Evolutionary conservation across 2,329 filamentous ascomycete species (phyloP), one percentile per base, ranked within the genome.

Genomic region (Aspergillus sp.): DNA sequence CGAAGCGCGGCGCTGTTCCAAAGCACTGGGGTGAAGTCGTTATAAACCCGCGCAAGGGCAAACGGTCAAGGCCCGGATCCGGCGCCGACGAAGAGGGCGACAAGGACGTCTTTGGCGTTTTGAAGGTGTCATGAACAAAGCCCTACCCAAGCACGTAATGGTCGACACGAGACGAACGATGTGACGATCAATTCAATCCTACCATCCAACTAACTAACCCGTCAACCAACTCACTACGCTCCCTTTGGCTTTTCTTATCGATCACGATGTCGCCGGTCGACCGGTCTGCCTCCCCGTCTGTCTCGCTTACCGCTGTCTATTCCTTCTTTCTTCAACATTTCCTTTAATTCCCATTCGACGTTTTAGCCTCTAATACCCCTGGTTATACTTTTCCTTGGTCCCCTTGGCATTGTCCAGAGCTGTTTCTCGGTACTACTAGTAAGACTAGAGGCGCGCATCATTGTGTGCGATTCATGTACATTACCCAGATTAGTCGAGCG

Each of bases 11-110:
- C 23, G 67, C 72, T 1, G 72, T 76, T 2, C 76, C 76, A 1
- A 79, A 78, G 63, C 77, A 80, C 54, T 80, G 78, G 78, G 78
- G 78, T 4, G 78, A 80, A 63, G 78, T 80, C 4, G 75, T 80
- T 7, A 74, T 79, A 55, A 79, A 77, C 43, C 73, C 76, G 46
- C 72, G 69, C 52, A 77, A 75, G 63, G 60, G 63, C 28, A 77
- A 75, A 62, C 69, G 66, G 34, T 68, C 69, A 59, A 66, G 71
- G 41, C 65, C 68, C 3, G 67, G 71, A 43, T 68, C 73, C 41
- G 69, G 59, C 63, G 52, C 64, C 5, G 67, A 71, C 38, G 64
- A 66, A 19, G 66, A 65, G 15, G 58, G 63, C 28, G 65, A 61
- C 15, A 70, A 71, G 8, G 77, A 79, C 63, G 72, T 80, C 23